Evolutionary conservation across 1,139 yeast genomes (phyloP), one percentile per base, ranked within the genome.

Genomic region (Pichia sorboxylosa): DNA sequence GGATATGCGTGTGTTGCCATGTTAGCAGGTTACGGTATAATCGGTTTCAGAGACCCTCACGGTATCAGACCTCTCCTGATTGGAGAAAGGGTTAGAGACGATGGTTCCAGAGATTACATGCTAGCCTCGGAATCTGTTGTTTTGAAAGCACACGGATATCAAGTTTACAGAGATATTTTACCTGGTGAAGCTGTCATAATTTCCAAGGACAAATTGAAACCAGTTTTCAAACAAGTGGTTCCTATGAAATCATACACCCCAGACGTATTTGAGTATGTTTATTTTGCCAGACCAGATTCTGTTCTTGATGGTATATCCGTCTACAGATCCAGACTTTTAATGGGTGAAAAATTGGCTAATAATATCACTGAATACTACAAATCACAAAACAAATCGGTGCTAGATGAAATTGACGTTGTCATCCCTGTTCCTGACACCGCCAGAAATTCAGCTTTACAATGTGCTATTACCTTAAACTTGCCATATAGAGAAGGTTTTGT

Each of bases 351-450:
- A 52, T 67, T 90, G 38, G 98, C 97, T 8, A 60, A 65, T 32
- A 80, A 76, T 51, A 80, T 92, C 42, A 56, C 64, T 34, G 47
- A 55, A 26, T 57, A 62, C n/a, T 66, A 78, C 42, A 61, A 66
- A 14, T 59, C 63, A 11, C 45, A 58, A 8, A 74, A 75, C 29
- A 59, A 58, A 31, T 39, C 45, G 23, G 64, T 69, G 37, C 47
- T 54, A 29, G 58, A 64, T 33, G 72, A 70, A 39, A 79, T 90
- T 39, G 99, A 90, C 49, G 98, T 87, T 28, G 95, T 92, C 28
- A 84, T 90, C 35, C 96, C 98, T 2, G 98, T 90, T 7, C 99
- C 99, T 9, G 99, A 90, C 55, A 92, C 98, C 13, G 77, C 97
- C 7, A 72, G 97, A 56, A 87, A 93, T 28, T 78, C 95, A 20